Evolutionary conservation across 75 land plant genomes (phyloP).

Genomic region (Adiantum capillusveneris): DNA sequence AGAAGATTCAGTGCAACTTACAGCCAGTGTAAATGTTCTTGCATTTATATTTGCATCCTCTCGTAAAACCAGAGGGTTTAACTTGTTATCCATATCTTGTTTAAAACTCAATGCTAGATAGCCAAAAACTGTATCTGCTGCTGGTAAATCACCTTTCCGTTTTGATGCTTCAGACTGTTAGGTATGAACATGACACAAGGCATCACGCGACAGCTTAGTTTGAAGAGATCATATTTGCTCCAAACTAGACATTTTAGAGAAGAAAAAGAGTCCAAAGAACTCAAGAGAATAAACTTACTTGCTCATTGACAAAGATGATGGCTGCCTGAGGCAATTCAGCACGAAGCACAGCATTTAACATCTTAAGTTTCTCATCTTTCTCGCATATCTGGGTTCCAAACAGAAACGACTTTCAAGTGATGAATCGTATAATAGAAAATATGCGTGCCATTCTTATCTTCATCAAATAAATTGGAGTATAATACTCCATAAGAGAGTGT

Average conservation of each 20-base stretch:
- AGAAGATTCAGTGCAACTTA: too few species aligned
- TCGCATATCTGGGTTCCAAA: constrained; percentile 41
- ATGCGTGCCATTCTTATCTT: too few species aligned
- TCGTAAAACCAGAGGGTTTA: constrained; percentile 55
- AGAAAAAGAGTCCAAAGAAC: too few species aligned
- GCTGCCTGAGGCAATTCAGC: constrained; percentile 61
- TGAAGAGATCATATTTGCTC: too few species aligned
- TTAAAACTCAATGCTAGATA: constrained; percentile 33
- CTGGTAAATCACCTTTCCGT: constrained; percentile 51
- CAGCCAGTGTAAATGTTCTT: constrained; percentile 59
- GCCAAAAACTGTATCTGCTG: constrained; percentile 41
- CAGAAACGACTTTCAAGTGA: not conserved
- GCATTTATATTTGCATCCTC: constrained; percentile 74
- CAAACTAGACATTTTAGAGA: too few species aligned
- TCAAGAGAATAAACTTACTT: constrained; percentile 29
- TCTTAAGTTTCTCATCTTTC: constrained; percentile 39
- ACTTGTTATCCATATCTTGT: not conserved
- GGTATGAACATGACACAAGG: not conserved
- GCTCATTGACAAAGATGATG: constrained; percentile 77
- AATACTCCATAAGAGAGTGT: too few species aligned
- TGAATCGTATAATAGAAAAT: too few species aligned
- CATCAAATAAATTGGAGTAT: too few species aligned
- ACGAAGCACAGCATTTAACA: constrained; percentile 41
- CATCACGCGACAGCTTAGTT: not conserved
- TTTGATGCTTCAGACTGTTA: constrained; percentile 78